Conservation (phyloP, 2,329 filamentous ascomycete species). For the Ophiostoma himal-ulmi region DNA sequence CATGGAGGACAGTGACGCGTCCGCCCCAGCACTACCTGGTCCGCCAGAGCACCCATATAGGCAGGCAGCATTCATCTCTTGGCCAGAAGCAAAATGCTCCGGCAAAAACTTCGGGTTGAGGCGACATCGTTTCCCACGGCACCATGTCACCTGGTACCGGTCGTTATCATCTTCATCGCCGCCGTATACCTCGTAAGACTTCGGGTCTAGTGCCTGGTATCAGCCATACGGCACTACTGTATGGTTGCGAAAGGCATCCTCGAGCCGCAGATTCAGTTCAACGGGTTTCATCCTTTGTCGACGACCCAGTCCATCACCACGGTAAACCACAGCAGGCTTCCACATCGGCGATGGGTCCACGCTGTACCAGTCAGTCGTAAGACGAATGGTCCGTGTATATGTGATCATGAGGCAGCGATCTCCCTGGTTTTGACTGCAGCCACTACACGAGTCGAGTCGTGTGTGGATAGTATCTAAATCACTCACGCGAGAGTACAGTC, state of each 20-base stretch:
- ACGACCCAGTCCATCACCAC: not conserved
- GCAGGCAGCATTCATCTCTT: not conserved
- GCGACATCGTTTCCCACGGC: not conserved
- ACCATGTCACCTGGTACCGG: not conserved
- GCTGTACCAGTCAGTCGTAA: not conserved
- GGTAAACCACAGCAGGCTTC: not conserved
- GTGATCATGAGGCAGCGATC: not conserved
- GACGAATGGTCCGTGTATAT: not conserved
- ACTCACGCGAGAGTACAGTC: not conserved
- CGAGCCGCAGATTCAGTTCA: not conserved
- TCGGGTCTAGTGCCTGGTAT: not conserved
- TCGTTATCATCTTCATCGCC: not conserved
- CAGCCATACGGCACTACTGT: not conserved
- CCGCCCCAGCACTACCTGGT: not conserved
- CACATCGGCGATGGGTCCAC: not conserved
- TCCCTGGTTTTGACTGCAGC: not conserved
- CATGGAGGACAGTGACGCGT: not conserved
- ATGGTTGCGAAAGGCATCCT: not conserved
- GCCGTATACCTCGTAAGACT: not conserved
- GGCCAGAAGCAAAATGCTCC: not conserved
- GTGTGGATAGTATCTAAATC: not conserved
- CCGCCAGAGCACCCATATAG: not conserved
- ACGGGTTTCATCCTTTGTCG: not conserved
- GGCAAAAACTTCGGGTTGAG: not conserved
- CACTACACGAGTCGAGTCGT: conserved; percentile 14